phyloP scores from a whole-genome alignment of 306 rosid genomes.

The Prosopis cineraria region DNA sequence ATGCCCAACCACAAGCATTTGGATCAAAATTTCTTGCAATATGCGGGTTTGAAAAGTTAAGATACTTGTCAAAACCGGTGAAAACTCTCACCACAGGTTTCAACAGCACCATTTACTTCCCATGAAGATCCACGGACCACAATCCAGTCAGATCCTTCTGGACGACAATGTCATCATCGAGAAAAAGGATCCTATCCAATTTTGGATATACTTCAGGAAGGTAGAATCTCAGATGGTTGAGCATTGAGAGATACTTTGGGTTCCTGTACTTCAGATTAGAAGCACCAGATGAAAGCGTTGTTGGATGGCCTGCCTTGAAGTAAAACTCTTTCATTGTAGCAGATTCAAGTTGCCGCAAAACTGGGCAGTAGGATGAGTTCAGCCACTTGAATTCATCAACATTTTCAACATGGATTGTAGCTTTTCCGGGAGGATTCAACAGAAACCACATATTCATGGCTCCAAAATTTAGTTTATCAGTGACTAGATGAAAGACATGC shows the following conservation, averaged over 20 bases:
- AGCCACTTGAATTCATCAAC: conserved; percentile 95
- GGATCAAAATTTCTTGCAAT: conserved; percentile 92
- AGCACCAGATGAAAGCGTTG: conserved; percentile 67
- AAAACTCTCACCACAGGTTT: conserved; percentile 92
- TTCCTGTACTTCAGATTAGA: conserved; percentile 96
- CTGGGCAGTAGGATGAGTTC: conserved; percentile 95
- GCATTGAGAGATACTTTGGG: conserved; percentile 98
- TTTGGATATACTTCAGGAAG: conserved; percentile 95
- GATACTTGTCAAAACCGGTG: conserved; percentile 94
- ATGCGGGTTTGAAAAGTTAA: conserved; percentile 83
- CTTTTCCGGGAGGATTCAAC: conserved; percentile 93
- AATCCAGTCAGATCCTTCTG: conserved; percentile 93
- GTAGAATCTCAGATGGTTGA: conserved; percentile 92
- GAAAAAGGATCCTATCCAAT: conserved; percentile 87
- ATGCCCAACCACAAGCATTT: conserved; percentile 97
- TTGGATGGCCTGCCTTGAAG: conserved; percentile 89
- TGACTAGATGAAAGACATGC: conserved; percentile 93
- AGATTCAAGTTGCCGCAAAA: conserved; percentile 91
- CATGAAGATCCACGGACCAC: conserved; percentile 76
- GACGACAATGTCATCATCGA: conserved; percentile 95
- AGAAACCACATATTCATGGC: conserved; percentile 99
- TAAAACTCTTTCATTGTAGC: conserved; percentile 92
- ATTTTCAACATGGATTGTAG: conserved; percentile 87
- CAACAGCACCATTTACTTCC: conserved; percentile 97
- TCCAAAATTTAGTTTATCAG: conserved; percentile 92